Percentiles rank a stretch among this genome's conserved stretches.
Evolutionary conservation across 139 green algal genomes (phyloP).

Genomic region (Bryopsis sp.): DNA sequence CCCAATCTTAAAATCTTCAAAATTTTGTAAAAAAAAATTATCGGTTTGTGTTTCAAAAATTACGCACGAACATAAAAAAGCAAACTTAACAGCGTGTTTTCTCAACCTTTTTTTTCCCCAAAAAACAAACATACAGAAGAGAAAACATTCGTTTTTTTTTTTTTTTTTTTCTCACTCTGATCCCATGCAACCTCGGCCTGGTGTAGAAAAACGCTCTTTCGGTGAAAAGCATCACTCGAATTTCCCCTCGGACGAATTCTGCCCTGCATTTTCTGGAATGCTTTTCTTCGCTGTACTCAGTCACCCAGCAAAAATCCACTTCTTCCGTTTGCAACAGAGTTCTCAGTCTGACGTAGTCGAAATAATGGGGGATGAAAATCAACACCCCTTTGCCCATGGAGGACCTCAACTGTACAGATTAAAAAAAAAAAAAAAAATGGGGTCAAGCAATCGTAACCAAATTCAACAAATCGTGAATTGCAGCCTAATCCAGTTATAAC

Average conservation of each 20-base stretch:
- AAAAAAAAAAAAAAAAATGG: no score
- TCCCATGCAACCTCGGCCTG: no score
- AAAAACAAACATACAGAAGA: no score
- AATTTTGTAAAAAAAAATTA: constrained; percentile 4
- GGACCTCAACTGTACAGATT: no score
- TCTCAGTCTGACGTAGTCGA: constrained; percentile 85
- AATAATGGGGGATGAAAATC: constrained; percentile 87
- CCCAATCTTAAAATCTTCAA: background rate
- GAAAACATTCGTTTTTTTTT: no score
- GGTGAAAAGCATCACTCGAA: constrained; percentile 81
- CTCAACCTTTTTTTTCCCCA: background rate
- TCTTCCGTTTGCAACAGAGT: constrained; percentile 51
- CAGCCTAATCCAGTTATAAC: no score
- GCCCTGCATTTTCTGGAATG: constrained; percentile 40
- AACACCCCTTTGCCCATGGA: constrained; percentile 33
- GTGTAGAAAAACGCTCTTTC: constrained; percentile 95
- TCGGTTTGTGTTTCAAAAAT: background rate
- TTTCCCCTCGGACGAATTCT: constrained; percentile 65
- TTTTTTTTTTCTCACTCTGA: no score
- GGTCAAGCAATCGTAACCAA: no score
- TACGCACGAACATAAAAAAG: constrained; percentile 9
- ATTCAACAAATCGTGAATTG: no score
- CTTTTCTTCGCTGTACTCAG: constrained; percentile 71
- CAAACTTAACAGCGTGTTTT: background rate
- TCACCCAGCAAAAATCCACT: constrained; percentile 47